A percentile compares a stretch with the other conserved stretches of the same genome.
Evolutionary conservation across 23 red algal genomes (phyloP).

Genomic region (Gracilaria caudata): DNA sequence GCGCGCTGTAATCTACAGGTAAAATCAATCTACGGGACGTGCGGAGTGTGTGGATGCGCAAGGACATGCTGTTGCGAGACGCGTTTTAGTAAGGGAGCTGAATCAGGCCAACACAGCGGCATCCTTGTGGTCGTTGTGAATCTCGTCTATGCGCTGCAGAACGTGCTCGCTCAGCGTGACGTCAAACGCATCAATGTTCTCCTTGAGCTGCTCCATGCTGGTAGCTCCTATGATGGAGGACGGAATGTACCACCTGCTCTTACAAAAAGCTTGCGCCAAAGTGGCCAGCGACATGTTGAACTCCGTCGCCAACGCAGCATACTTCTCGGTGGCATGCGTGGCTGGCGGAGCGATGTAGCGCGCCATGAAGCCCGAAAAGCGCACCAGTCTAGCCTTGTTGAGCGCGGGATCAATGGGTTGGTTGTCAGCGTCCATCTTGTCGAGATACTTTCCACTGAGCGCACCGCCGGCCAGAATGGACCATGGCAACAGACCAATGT

Average conservation of each 20-base stretch:
- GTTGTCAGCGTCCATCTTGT: conserved; percentile 9
- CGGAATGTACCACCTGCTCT: conserved; percentile 77
- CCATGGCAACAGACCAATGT: conserved; percentile 83
- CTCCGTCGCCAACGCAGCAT: conserved; percentile 64
- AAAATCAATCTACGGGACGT: too few species aligned
- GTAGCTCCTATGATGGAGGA: conserved; percentile 89
- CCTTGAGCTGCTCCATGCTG: conserved; percentile 81
- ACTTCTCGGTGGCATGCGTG: conserved; percentile 45
- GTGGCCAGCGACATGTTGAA: conserved; percentile 73
- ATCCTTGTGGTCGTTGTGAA: conserved; percentile 48
- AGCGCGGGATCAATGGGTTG: background rate
- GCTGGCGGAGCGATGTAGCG: conserved; percentile 19
- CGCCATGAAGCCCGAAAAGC: conserved; percentile 57
- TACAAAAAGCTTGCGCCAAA: conserved; percentile 82
- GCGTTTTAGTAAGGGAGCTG: background rate
- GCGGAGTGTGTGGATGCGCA: too few species aligned
- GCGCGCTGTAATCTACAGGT: too few species aligned
- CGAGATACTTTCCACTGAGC: conserved; percentile 87
- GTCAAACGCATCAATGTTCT: conserved; percentile 73
- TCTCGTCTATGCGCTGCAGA: conserved; percentile 46
- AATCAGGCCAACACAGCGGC: conserved; percentile 8
- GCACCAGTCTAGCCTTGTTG: conserved; percentile 41
- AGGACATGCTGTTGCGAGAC: too few species aligned
- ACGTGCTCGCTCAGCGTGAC: conserved; percentile 23
- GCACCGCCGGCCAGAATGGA: conserved; percentile 83